phyloP scores from a whole-genome alignment of 1,139 yeast species.

The Pneumocystis jirovecii region DNA sequence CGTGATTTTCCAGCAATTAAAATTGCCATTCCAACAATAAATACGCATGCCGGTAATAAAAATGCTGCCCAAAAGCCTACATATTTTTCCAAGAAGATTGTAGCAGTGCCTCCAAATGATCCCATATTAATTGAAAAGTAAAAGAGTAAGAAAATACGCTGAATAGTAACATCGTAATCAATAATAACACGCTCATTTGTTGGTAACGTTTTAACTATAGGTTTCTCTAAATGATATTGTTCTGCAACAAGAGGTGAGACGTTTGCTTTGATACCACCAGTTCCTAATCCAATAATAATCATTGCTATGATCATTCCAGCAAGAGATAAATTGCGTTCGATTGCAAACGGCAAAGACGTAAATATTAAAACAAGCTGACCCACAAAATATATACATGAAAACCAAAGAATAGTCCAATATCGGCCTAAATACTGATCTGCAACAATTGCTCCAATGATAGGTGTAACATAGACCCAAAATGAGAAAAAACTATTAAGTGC shows the following conservation, averaged over 20 bases:
- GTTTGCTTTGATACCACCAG: constrained; percentile 72
- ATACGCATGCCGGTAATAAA: constrained; percentile 50
- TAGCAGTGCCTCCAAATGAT: constrained; percentile 60
- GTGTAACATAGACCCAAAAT: constrained; percentile 73
- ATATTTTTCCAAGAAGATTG: constrained; percentile 45
- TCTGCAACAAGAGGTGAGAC: constrained; percentile 69
- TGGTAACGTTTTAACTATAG: constrained; percentile 43
- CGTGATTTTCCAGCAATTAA: constrained; percentile 41
- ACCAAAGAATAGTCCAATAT: constrained; percentile 50
- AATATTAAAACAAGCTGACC: constrained; percentile 51
- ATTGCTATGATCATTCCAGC: constrained; percentile 45
- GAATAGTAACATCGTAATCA: constrained; percentile 56
- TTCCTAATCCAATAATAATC: constrained; percentile 57
- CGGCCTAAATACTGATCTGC: constrained; percentile 67
- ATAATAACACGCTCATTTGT: constrained; percentile 54
- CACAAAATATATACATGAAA: constrained; percentile 42
- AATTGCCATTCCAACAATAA: constrained; percentile 43
- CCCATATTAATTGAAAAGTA: constrained; percentile 74
- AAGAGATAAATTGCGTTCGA: constrained; percentile 33
- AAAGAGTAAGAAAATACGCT: constrained; percentile 60
- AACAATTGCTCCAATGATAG: constrained; percentile 60
- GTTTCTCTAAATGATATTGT: constrained; percentile 45
- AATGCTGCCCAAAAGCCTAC: constrained; percentile 70
- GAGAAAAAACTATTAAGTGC: constrained; percentile 65
- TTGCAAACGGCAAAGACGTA: constrained; percentile 55